These are phyloP conservation scores for Westerdykella aurantiaca DNA, from an alignment of 2,329 filamentous ascomycete genomes.

Conservation along the genomic window DNA sequence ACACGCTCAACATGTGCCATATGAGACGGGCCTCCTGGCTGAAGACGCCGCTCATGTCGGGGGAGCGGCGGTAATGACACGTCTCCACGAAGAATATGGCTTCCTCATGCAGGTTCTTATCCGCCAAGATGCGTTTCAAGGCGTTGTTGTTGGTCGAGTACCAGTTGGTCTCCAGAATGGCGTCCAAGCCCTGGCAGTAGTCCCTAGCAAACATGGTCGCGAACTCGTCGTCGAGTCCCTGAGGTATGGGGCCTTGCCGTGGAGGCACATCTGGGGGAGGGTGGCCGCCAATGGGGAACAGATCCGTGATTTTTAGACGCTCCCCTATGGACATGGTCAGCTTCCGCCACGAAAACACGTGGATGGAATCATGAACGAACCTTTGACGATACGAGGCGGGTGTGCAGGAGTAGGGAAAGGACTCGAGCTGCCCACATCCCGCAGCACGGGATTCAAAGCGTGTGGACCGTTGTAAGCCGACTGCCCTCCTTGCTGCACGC, in stretches of 20 bases:
- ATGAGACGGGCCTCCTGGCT: conserved; percentile 56
- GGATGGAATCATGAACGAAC: conserved; percentile 4
- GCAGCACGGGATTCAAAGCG: conserved; percentile 28
- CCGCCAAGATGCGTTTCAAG: conserved; percentile 45
- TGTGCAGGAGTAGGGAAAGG: conserved; percentile 14
- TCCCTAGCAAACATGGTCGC: conserved; percentile 31
- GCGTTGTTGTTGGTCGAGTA: conserved; percentile 55
- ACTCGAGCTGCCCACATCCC: conserved; percentile 16
- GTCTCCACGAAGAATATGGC: conserved; percentile 32
- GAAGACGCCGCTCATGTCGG: conserved; percentile 36
- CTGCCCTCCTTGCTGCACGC: conserved; percentile 22
- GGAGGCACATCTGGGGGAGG: conserved; percentile 32
- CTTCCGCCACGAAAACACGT: neutral
- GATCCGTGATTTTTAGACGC: conserved; percentile 26
- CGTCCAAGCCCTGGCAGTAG: conserved; percentile 30
- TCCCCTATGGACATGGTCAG: conserved; percentile 27
- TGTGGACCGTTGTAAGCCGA: conserved; percentile 29
- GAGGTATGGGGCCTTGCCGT: conserved; percentile 20
- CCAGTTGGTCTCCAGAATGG: conserved; percentile 67
- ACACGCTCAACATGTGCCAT: conserved; percentile 54
- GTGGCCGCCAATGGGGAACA: conserved; percentile 33
- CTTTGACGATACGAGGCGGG: conserved; percentile 24
- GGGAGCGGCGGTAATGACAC: conserved; percentile 21
- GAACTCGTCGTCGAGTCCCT: conserved; percentile 30
- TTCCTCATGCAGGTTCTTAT: conserved; percentile 38